These are phyloP conservation scores for Penicillium sp. DNA, from an alignment of 2,329 filamentous ascomycete species.

Conservation along the genomic window DNA sequence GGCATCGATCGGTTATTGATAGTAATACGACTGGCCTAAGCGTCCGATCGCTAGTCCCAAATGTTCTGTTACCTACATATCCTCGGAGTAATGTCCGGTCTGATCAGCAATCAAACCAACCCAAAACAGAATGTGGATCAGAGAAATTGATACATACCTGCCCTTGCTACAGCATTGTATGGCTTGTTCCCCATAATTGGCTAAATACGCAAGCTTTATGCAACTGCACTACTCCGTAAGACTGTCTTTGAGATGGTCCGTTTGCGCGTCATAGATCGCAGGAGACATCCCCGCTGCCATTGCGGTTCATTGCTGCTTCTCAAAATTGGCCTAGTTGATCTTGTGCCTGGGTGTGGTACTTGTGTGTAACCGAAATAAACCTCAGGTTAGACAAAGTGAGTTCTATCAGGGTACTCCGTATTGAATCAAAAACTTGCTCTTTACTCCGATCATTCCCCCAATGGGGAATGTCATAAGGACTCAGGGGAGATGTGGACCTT, in stretches of 20 bases:
- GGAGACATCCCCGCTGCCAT: background rate
- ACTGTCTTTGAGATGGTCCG: background rate
- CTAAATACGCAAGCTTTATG: background rate
- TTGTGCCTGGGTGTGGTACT: background rate
- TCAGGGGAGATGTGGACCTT: constrained; percentile 7
- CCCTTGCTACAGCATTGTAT: background rate
- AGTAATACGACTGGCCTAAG: background rate
- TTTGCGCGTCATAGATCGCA: background rate
- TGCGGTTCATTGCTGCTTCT: background rate
- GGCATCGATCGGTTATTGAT: background rate
- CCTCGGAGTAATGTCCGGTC: background rate
- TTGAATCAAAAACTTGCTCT: background rate
- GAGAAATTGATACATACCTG: background rate
- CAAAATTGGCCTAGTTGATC: constrained; percentile 1
- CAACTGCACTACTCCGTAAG: background rate
- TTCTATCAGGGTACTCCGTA: background rate
- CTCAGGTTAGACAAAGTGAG: background rate
- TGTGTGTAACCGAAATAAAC: constrained; percentile 13
- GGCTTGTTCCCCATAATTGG: background rate
- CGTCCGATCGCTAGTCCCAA: background rate
- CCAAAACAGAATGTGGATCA: background rate
- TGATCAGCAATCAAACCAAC: constrained; percentile 6
- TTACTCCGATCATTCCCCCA: constrained; percentile 1
- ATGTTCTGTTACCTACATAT: background rate
- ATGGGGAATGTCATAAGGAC: constrained; percentile 1